A percentile compares a stretch with the other conserved stretches of the same genome.
These are phyloP conservation scores for Ophiostoma australiae DNA, from an alignment of 2,329 filamentous ascomycete species.

Conservation along the genomic window DNA sequence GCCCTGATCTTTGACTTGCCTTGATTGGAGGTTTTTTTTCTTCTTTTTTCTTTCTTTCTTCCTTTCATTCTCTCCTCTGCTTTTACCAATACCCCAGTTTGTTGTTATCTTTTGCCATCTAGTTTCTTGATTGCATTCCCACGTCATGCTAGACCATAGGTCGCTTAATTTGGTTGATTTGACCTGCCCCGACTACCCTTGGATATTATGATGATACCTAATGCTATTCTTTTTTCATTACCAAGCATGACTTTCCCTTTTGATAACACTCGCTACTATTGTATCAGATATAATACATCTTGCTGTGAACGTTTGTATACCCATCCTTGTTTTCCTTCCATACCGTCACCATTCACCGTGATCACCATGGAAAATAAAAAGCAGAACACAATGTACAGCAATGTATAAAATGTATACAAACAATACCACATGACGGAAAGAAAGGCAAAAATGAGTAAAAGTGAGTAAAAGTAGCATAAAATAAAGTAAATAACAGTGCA, in stretches of 20 bases:
- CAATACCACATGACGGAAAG: background rate
- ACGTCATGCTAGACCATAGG: background rate
- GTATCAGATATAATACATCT: background rate
- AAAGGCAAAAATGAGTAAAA: background rate
- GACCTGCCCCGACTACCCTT: background rate
- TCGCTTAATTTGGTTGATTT: background rate
- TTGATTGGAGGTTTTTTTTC: background rate
- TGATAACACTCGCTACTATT: background rate
- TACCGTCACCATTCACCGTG: background rate
- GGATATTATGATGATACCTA: background rate
- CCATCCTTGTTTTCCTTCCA: background rate
- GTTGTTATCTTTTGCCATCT: background rate
- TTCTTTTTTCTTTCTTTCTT: background rate
- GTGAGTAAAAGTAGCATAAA: background rate
- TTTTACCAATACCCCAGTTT: conserved; percentile 11
- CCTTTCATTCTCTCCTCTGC: background rate
- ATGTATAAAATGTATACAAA: background rate
- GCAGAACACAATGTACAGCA: background rate
- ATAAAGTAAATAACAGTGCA: conserved; percentile 11
- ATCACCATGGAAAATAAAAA: background rate
- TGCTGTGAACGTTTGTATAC: background rate
- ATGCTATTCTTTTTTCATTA: background rate
- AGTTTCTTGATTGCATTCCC: background rate
- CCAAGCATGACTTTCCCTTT: background rate
- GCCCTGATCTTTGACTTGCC: conserved; percentile 57